phyloP scores from a whole-genome alignment of 2,329 filamentous ascomycete species.

The Verticillium zaregamsianum region DNA sequence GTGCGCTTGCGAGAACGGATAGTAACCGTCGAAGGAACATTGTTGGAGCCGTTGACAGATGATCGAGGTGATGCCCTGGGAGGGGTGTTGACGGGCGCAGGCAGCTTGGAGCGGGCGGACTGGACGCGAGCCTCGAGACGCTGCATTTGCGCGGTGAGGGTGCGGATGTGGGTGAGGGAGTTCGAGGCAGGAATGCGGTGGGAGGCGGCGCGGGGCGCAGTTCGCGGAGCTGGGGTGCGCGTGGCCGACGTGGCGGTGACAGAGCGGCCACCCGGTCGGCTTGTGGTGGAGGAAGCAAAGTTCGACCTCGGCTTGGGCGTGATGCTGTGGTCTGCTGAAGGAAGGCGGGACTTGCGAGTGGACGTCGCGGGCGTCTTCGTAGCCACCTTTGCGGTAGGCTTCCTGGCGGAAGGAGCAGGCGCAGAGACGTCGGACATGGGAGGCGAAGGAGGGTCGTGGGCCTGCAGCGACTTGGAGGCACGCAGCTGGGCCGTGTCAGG shows the following conservation, averaged over 20 bases:
- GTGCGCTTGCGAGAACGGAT: conserved; percentile 68
- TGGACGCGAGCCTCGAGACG: conserved; percentile 92
- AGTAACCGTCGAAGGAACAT: conserved; percentile 54
- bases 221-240: conserved; percentile 52
- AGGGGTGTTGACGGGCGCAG: conserved; percentile 73
- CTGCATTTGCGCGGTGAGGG: conserved; percentile 94
- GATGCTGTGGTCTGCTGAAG: conserved; percentile 27
- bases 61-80: conserved; percentile 73
- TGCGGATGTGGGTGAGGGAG: conserved; percentile 89
- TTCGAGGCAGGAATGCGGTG: conserved; percentile 53
- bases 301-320: conserved; percentile 47
- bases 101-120: conserved; percentile 84
- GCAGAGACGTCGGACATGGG: conserved; percentile 84
- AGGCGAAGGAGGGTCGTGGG: conserved; percentile 85
- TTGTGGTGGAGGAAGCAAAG: conserved; percentile 29
- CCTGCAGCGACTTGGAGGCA: conserved; percentile 53
- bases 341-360: conserved; percentile 42
- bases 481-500: conserved; percentile 46
- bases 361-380: conserved; percentile 47
- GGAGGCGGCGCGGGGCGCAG: conserved; percentile 33
- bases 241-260: conserved; percentile 38
- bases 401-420: conserved; percentile 35
- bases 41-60: conserved; percentile 31
- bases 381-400: conserved; percentile 49
- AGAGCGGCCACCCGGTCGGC: conserved; percentile 27